These are phyloP conservation scores for Pichia insulana DNA, from an alignment of 805 yeast genomes.

Conservation along the genomic window DNA sequence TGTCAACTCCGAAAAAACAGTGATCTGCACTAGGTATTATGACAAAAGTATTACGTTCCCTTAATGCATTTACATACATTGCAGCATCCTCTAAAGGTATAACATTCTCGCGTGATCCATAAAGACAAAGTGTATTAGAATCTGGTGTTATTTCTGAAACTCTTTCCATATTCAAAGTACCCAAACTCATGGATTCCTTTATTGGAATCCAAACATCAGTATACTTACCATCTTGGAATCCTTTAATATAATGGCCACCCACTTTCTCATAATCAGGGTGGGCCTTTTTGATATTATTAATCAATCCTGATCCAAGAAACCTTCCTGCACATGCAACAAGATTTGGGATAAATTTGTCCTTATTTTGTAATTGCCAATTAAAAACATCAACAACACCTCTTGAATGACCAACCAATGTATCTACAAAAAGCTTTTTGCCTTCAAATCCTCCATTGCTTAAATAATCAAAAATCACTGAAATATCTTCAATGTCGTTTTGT, in stretches of 20 bases:
- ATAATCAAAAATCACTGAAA: constrained; percentile 38
- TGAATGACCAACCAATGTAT: constrained; percentile 67
- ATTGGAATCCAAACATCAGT: constrained; percentile 34
- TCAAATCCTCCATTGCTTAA: constrained; percentile 21
- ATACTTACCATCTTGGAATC: constrained; percentile 44
- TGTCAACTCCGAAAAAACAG: constrained; percentile 53
- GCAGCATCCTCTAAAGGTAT: constrained; percentile 60
- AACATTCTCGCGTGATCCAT: constrained; percentile 60
- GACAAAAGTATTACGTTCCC: constrained; percentile 47
- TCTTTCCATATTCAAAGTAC: constrained; percentile 35
- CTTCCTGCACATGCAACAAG: constrained; percentile 71
- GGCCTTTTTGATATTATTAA: constrained; percentile 28
- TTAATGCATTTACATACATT: constrained; percentile 47
- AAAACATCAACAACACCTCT: constrained; percentile 74
- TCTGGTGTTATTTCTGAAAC: constrained; percentile 33
- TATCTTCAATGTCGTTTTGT: constrained; percentile 59
- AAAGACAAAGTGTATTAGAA: constrained; percentile 47
- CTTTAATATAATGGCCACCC: constrained; percentile 33
- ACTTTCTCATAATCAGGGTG: constrained; percentile 33
- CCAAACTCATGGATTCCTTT: constrained; percentile 44
- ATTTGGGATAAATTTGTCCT: constrained; percentile 39
- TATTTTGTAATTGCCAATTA: constrained; percentile 47
- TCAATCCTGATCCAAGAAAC: constrained; percentile 42
- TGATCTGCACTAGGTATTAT: constrained; percentile 71
- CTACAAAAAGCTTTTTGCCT: constrained; percentile 37